phyloP scores from a whole-genome alignment of 441 rosid species.

The Pelargonium myrrhifolium region DNA sequence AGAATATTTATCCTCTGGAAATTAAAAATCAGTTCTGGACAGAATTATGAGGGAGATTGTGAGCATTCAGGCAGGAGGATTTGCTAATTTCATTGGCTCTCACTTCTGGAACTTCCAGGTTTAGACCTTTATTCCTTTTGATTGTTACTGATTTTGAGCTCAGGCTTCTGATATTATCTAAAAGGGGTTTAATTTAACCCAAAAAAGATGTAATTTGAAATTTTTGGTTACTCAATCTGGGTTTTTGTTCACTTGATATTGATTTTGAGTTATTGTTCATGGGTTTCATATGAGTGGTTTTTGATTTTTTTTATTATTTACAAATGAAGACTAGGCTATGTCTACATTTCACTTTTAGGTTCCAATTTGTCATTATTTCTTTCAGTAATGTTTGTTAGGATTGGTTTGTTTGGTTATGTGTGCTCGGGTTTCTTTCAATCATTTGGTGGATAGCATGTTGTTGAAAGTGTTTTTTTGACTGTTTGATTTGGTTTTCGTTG shows the following conservation, averaged over 20 bases:
- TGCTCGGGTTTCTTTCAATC: neutral
- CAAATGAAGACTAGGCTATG: too few species aligned
- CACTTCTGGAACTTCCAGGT: slow-evolving; percentile 99
- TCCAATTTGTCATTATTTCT: neutral
- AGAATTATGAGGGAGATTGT: slow-evolving; percentile 64
- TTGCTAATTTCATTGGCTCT: slow-evolving; percentile 82
- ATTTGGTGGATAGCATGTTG: neutral
- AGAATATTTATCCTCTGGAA: too few species aligned
- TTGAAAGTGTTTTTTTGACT: neutral
- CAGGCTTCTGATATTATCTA: too few species aligned
- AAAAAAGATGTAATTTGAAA: neutral
- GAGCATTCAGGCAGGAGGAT: slow-evolving; percentile 68
- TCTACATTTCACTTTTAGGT: neutral
- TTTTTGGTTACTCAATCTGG: neutral
- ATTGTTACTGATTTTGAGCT: neutral
- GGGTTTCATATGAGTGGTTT: neutral
- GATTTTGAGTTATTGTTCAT: neutral
- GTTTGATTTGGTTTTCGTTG: slow-evolving; percentile 8
- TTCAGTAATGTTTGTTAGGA: neutral
- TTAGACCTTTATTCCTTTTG: neutral
- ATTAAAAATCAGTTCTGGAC: neutral
- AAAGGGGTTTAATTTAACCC: too few species aligned
- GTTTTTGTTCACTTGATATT: neutral
- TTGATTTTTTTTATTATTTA: too few species aligned
- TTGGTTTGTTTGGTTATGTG: neutral